Evolutionary conservation across 768 basidiomycete species (phyloP), one percentile per base, ranked within the genome.

Genomic region (Cubamyces lactineus): DNA sequence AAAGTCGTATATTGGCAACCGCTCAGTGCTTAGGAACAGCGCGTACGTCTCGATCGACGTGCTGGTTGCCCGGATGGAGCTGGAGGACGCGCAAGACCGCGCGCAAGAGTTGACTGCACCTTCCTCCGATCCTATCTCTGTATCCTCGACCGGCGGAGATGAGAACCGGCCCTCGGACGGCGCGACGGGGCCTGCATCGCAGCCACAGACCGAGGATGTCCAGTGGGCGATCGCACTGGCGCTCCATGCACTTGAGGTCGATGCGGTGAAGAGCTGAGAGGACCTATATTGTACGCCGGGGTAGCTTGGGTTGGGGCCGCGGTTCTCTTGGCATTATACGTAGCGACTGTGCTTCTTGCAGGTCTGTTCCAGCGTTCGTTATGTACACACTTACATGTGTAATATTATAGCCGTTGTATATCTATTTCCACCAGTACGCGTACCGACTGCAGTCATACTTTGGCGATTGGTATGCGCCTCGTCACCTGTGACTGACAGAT

Each of bases 141-240:
- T 42, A 1, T 50, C 53, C n/a, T 51, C 24, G 52, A 53, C 24
- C 34, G 34, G 34, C 47, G 48, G 41, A 2, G 41, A 30, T 28
- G 57, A 51, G n/a, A 1, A 9, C 23, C 24, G 17, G 15, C 17
- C 41, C 6, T 21, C 17, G 39, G 48, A 49, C 48, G 48, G 26
- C n/a, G 39, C 15, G 42, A n/a, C 48, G 9, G 49, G 19, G 48
- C 30, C 40, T 19, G 16, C 24, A 42, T 30, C 19, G 48, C 53
- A 4, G n/a, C 61, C 28, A 39, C 17, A 34, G 9, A 34, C 5
- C 26, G 61, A 51, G 16, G 61, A 62, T 2, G 41, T 56, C 7
- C 61, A 62, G 49, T 62, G 61, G 42, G 61, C 61, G 30, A 56
- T 62, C 28, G 61, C 61, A 28, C 40, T 51, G n/a, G 61, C 61